A percentile compares a stretch with the other conserved stretches of the same genome.
phyloP scores from a whole-genome alignment of 2,329 filamentous ascomycete genomes.

The Fusarium sp. region DNA sequence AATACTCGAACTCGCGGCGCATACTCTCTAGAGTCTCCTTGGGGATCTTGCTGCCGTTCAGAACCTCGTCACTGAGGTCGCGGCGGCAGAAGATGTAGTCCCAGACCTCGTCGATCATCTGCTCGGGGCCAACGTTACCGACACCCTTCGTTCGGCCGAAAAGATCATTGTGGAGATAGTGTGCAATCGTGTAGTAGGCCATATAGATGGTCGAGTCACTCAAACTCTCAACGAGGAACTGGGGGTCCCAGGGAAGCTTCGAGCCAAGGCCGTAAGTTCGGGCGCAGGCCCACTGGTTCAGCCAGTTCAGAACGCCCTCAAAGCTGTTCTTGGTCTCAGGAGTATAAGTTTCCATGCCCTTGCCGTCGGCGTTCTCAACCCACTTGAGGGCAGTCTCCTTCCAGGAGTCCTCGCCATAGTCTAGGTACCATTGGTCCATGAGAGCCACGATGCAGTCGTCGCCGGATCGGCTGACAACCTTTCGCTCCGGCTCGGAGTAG shows the following conservation, averaged over 20 bases:
- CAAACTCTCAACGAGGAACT: conserved; percentile 93
- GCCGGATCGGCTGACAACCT: conserved; percentile 89
- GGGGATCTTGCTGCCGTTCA: conserved; percentile 78
- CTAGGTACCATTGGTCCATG: conserved; percentile 98
- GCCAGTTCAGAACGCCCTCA: conserved; percentile 89
- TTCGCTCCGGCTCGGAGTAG: conserved; percentile 93
- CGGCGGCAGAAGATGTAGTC: conserved; percentile 92
- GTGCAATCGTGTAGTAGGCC: conserved; percentile 80
- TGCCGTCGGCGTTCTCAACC: conserved; percentile 77
- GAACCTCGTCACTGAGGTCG: conserved; percentile 76
- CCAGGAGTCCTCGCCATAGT: conserved; percentile 95
- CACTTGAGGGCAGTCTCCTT: conserved; percentile 81
- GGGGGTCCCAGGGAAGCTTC: conserved; percentile 92
- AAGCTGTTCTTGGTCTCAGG: conserved; percentile 84
- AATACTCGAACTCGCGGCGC: conserved; percentile 96
- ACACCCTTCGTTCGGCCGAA: conserved; percentile 83
- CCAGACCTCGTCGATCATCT: conserved; percentile 97
- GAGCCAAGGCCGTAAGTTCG: conserved; percentile 93
- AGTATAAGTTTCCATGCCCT: conserved; percentile 85
- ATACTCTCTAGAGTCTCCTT: conserved; percentile 83
- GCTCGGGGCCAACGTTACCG: conserved; percentile 81
- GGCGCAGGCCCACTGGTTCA: conserved; percentile 96
- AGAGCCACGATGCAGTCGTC: conserved; percentile 95
- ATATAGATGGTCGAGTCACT: conserved; percentile 95
- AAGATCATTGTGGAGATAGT: conserved; percentile 84